Conservation (phyloP, 108 stramenopile species). For the Pseudonitzschia delicatissima region DNA sequence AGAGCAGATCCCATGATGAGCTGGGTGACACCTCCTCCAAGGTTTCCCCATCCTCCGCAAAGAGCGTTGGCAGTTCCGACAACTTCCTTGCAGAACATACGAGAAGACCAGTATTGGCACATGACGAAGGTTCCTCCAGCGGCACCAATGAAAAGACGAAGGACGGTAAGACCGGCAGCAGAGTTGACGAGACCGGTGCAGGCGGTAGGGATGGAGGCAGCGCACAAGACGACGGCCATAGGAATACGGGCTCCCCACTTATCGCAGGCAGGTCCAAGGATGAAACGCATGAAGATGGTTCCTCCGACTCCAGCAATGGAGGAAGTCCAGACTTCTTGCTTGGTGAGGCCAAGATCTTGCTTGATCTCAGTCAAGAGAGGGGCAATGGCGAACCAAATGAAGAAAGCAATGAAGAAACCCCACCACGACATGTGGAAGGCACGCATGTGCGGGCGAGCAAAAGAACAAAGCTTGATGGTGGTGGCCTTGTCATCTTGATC, state of each 20-base stretch:
- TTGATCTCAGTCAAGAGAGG: slow-evolving; percentile 78
- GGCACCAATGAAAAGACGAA: slow-evolving; percentile 82
- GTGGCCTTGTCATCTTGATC: slow-evolving; percentile 74
- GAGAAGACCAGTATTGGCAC: slow-evolving; percentile 88
- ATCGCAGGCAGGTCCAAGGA: slow-evolving; percentile 75
- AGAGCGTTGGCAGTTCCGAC: slow-evolving; percentile 90
- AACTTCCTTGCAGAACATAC: slow-evolving; percentile 86
- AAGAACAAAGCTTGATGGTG: slow-evolving; percentile 54
- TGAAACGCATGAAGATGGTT: slow-evolving; percentile 70
- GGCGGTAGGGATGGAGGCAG: slow-evolving; percentile 76
- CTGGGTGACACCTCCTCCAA: slow-evolving; percentile 86
- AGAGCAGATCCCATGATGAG: slow-evolving; percentile 70
- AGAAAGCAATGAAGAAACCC: slow-evolving; percentile 75
- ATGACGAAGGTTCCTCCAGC: slow-evolving; percentile 87
- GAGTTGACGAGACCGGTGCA: slow-evolving; percentile 77
- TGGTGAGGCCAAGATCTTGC: slow-evolving; percentile 51
- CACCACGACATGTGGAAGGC: slow-evolving; percentile 84
- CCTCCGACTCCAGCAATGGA: slow-evolving; percentile 68
- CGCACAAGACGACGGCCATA: slow-evolving; percentile 54
- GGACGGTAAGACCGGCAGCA: slow-evolving; percentile 54
- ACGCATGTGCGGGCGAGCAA: slow-evolving; percentile 81
- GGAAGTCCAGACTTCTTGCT: slow-evolving; percentile 81
- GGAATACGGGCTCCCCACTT: slow-evolving; percentile 76
- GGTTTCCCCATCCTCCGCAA: slow-evolving; percentile 90
- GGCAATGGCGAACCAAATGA: slow-evolving; percentile 90